Conservation (phyloP, 805 yeast genomes). For the Yarrowia alimentaria region DNA sequence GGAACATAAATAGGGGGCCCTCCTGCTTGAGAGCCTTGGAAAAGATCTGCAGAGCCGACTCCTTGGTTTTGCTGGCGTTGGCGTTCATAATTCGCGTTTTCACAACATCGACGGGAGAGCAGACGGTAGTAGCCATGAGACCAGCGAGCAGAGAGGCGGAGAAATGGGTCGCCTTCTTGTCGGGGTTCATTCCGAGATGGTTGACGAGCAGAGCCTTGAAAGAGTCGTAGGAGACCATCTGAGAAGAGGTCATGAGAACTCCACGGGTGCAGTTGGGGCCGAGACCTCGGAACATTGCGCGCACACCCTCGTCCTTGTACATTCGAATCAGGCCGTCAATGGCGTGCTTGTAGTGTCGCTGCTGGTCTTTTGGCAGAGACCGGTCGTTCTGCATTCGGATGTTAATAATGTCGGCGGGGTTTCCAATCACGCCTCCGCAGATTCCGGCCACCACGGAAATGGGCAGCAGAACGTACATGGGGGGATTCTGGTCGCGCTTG, state of each 20-base stretch:
- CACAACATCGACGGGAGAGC: slow-evolving; percentile 90
- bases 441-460: slow-evolving; percentile 85
- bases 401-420: slow-evolving; percentile 83
- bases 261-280: slow-evolving; percentile 79
- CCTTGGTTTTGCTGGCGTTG: slow-evolving; percentile 38
- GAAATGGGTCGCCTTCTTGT: slow-evolving; percentile 69
- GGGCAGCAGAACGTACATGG: slow-evolving; percentile 62
- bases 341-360: slow-evolving; percentile 76
- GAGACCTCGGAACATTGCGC: slow-evolving; percentile 67
- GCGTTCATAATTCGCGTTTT: slow-evolving; percentile 85
- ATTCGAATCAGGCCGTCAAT: slow-evolving; percentile 70
- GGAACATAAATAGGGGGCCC: slow-evolving; percentile 76
- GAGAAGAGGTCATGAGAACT: slow-evolving; percentile 84
- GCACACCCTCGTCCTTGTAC: slow-evolving; percentile 56
- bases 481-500: slow-evolving; percentile 46
- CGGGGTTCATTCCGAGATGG: slow-evolving; percentile 51
- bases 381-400: slow-evolving; percentile 90
- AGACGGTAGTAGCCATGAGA: slow-evolving; percentile 83
- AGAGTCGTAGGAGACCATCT: slow-evolving; percentile 82
- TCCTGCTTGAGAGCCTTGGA: slow-evolving; percentile 58
- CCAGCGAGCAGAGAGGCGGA: slow-evolving; percentile 79
- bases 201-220: slow-evolving; percentile 62
- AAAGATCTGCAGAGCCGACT: slow-evolving; percentile 53
- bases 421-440: slow-evolving; percentile 80
- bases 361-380: slow-evolving; percentile 57